A percentile compares a stretch with the other conserved stretches of the same genome.
Evolutionary conservation across 805 yeast species (phyloP).

Genomic region (Teunomyces gatunensis): DNA sequence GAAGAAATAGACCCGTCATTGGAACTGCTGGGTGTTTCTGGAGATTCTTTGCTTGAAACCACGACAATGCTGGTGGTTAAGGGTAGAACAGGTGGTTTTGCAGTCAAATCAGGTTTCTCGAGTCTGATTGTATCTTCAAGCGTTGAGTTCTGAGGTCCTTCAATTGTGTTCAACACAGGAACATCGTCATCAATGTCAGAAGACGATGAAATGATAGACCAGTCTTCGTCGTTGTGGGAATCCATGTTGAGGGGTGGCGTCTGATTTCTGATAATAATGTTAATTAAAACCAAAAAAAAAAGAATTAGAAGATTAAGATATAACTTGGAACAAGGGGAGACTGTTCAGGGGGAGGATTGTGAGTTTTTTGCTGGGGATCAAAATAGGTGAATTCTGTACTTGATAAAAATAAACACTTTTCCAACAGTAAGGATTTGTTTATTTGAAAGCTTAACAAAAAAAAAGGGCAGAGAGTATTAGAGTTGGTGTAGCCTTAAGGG

Average conservation of each 20-base stretch:
- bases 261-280: slow-evolving; percentile 1
- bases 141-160: neutral
- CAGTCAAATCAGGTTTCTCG: neutral
- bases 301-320: neutral
- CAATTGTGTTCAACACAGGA: slow-evolving; percentile 15
- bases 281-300: neutral
- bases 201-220: slow-evolving; percentile 44
- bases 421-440: neutral
- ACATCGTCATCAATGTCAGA: slow-evolving; percentile 39
- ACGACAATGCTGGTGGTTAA: neutral
- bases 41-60: neutral
- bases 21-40: neutral
- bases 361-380: no score
- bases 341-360: no score
- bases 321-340: neutral
- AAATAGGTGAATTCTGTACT: neutral
- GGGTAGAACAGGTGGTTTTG: neutral
- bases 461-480: no score
- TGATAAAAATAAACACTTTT: neutral
- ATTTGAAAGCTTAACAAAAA: no score
- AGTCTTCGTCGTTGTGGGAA: slow-evolving; percentile 35
- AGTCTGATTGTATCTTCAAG: neutral
- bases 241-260: slow-evolving; percentile 7
- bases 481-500: neutral
- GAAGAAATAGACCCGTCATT: neutral